Evolutionary conservation across 345 rosid genomes (phyloP), one percentile per base, ranked within the genome.

Genomic region (Physaria fendleri): DNA sequence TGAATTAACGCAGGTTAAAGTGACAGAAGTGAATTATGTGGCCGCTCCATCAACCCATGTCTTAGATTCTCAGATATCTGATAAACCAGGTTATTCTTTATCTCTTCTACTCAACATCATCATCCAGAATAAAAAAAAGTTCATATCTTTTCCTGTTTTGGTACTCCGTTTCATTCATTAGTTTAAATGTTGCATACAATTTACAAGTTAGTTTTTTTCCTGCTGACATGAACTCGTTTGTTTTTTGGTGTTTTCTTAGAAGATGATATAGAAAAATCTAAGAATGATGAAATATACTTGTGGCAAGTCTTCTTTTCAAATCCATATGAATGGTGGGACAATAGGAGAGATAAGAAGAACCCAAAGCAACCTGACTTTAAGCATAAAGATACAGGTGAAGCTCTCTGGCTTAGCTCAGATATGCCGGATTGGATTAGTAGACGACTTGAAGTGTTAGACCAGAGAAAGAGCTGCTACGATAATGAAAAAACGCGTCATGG

Each of bases 251-350:
- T 39, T 51, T 38, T 12, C 23, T 59, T 34, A 46, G 42, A 34
- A 58, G 52, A 58, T 51, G 61, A 2, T 18, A 27, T 34, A 6
- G 45, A 67, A 32, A 59, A 67, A 13, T 32, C 42, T 4, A 47
- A 69, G 64, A 72, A 71, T 34, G 55, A 64, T 45, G 42, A 47
- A 21, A 65, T 84, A 16, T 71, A 81, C 64, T 71, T 87, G 72
- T 87, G 97, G 97, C 93, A 90, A 56, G 69, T 80, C 56, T 84
- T 78, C 65, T 90, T 90, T 44, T 33, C 67, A 51, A 84, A 64
- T 57, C 95, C 90, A 17, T 38, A 56, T n/a, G 90, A 82, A 47
- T 87, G 97, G 97, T 90, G 86, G 88, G 95, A 90, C 71, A 76
- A 79, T 39, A 81, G 97, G 67, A 70, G 47, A 24, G 9, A n/a